These are phyloP conservation scores for Musa acuminata DNA, from an alignment of 176 grass and related monocot species.

Conservation along the genomic window DNA sequence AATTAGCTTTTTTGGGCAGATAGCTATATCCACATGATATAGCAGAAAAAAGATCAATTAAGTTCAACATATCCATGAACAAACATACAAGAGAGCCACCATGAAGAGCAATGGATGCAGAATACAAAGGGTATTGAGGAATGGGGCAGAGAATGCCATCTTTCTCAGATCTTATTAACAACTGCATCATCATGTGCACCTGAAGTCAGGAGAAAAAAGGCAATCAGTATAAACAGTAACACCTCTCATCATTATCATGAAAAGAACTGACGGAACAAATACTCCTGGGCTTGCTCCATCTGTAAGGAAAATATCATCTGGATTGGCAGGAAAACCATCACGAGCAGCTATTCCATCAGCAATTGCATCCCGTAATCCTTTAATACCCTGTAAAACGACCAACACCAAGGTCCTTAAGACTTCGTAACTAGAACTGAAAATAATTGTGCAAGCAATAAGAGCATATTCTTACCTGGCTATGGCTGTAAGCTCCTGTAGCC, in stretches of 20 bases:
- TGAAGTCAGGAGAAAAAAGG: conserved; percentile 28
- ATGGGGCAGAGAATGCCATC: conserved; percentile 96
- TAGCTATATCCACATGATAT: conserved; percentile 2
- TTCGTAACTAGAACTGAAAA: conserved; percentile 8
- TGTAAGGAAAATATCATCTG: conserved; percentile 87
- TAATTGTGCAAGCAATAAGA: neutral
- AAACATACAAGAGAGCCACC: conserved; percentile 93
- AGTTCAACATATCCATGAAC: neutral
- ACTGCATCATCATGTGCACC: conserved; percentile 99
- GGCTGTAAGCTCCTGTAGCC: conserved; percentile 95
- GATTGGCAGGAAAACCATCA: conserved; percentile 75
- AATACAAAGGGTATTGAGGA: conserved; percentile 92
- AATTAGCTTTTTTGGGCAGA: neutral
- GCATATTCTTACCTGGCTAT: conserved; percentile 62
- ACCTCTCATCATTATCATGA: conserved; percentile 7
- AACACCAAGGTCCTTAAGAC: neutral
- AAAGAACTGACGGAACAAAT: conserved; percentile 20
- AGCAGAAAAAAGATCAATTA: conserved; percentile 1
- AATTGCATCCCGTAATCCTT: conserved; percentile 89
- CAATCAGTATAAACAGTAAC: conserved; percentile 1
- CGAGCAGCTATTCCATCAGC: conserved; percentile 69
- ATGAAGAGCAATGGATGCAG: conserved; percentile 89
- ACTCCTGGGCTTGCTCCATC: conserved; percentile 91
- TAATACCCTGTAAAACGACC: conserved; percentile 54
- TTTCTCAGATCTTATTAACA: conserved; percentile 84